These are phyloP conservation scores for Pneumocystis wakefieldiae DNA, from an alignment of 1,139 yeast genomes.

Conservation along the genomic window DNA sequence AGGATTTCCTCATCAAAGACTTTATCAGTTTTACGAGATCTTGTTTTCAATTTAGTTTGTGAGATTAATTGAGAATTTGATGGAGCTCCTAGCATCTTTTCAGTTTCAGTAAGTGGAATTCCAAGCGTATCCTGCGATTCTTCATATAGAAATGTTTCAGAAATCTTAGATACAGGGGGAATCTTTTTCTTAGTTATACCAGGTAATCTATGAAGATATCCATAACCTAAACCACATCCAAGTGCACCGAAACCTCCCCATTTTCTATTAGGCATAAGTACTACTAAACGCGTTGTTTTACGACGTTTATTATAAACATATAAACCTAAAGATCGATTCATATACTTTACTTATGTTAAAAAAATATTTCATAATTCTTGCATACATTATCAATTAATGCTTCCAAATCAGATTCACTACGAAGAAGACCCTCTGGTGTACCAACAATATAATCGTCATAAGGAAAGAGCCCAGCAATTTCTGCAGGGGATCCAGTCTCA, in stretches of 20 bases:
- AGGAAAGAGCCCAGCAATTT: slow-evolving; percentile 65
- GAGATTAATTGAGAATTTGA: not conserved
- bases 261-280: slow-evolving; percentile 45
- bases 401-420: slow-evolving; percentile 38
- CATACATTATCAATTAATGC: slow-evolving; percentile 8
- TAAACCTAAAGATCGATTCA: slow-evolving; percentile 27
- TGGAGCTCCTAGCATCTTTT: not conserved
- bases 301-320: slow-evolving; percentile 82
- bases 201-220: slow-evolving; percentile 27
- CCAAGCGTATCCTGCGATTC: not conserved
- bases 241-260: slow-evolving; percentile 65
- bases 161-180: not conserved
- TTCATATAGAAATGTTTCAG: not conserved
- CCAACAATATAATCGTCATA: slow-evolving; percentile 83
- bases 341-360: not conserved
- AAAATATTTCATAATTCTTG: not conserved
- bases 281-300: slow-evolving; percentile 73
- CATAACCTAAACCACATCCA: slow-evolving; percentile 94
- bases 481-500: slow-evolving; percentile 71
- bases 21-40: not conserved
- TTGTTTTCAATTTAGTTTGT: not conserved
- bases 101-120: not conserved
- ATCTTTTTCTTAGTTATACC: not conserved
- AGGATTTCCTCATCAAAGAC: not conserved
- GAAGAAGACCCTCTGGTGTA: slow-evolving; percentile 71